Base-by-base conservation (phyloP, 139 green algal genomes). In the Closterium sp. region DNA sequence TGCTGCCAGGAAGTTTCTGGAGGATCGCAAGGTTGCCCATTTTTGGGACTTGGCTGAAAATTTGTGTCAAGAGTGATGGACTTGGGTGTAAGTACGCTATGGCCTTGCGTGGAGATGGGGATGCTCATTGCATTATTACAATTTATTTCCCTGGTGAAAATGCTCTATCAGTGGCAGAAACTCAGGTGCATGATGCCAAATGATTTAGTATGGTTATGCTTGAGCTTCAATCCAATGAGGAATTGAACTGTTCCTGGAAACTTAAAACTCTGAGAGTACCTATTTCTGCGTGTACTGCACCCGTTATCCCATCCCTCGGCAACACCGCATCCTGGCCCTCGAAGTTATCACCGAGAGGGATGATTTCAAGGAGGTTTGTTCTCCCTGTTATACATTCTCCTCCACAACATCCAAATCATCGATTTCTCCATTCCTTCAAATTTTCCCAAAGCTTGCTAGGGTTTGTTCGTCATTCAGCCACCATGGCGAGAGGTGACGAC, bases 21-120 rank as follows among this genome's bases (percentile, higher is more conserved):
- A 90, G 21, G 92, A 96, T 16, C 88, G 88, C 4, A 94, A 95
- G 1, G 95, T 98, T 84, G 94, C 35, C 34, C 97, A 98, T 91
- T 98, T 98, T 91, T 98, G 96, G 96, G 97, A 98, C 87, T 92
- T 97, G 33, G 96, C 94, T 4, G 89, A 34, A 1, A 95, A 94
- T 1, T 96, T 94, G 0, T 64, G 36, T 34, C 21, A 34, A 1
- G 90, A 93, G 0, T 93, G 88, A 91, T 76, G 12, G 5, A 28
- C 16, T 19, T 19, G 25, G 25, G 55, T 2, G 0, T 76, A 25
- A 28, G 55, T 69, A 12, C 9, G 43, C 3, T 25, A 25, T 69
- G 10, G 3, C 43, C 23, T 69, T 16, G 23, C 8, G 2, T 69
- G 43, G 10, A 69, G 43, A 69, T 16, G 43, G 3, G 43, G 16